Base-by-base conservation (phyloP, 139 green algal genomes). In the Closterium sp. region DNA sequence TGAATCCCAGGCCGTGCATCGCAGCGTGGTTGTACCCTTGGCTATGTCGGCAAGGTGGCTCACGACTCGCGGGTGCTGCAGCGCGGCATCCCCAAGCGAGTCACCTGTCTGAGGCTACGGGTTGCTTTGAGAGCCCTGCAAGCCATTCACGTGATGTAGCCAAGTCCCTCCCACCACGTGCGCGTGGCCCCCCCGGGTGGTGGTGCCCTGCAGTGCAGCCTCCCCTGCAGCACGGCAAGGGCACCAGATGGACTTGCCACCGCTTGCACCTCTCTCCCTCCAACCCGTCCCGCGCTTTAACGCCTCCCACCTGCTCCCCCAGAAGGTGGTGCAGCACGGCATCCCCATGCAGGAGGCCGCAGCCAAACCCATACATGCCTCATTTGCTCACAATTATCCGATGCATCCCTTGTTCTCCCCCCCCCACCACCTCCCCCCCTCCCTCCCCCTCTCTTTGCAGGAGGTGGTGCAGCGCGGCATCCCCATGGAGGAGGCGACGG, bases 381-480 rank as follows among this genome's bases (percentile, higher is more conserved):
- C n/a, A n/a, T 19, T 84, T 84, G 66, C 66, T 23, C 19, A 23
- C 66, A 84, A 84, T 23, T n/a, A 84, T n/a, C 21, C n/a, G n/a
- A n/a, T n/a, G n/a, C n/a, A n/a, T n/a, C 92, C 34, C 94, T 94
- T 6, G 43, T 9, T 7, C 43, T 69, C 43, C 43, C 21, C 43
- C 8, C 3, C 10, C 2, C 3, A 5, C 43, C 6, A 69, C 43
- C 43, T 0, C 43, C 21, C 43, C 55, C 55, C 16, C 16, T 19
- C 55, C 2, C 12, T 66, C 3, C 38, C 2, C 4, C 4, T 9
- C 55, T 19, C 55, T 19, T 31, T 38, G 31, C 87, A 91, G 91
- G 98, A 99, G 96, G 97, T 99, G 6, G 97, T 99, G 36, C 91
- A 95, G 86, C 93, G 96, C 21, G 97, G 66, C 87, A 98, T 99